Evolutionary conservation across 495 filamentous ascomycete genomes (phyloP), one percentile per base, ranked within the genome.

Genomic region (Hapsidospora chrysogenum): DNA sequence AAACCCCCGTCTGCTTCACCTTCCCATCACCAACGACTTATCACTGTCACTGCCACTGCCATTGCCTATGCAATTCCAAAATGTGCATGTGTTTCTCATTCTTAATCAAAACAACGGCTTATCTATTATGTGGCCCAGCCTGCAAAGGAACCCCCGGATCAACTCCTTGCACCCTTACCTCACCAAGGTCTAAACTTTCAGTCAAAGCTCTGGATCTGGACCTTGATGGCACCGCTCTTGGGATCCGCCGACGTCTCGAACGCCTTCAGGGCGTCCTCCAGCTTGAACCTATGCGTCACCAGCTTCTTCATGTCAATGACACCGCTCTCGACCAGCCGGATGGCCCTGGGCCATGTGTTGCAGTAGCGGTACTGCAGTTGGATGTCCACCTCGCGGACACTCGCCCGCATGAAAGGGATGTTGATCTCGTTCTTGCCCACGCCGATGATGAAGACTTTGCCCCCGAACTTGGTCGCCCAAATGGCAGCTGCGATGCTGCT

Each of bases 361-460:
- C 65, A 68, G 62, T 94, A 94, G 36, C 87, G 72, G 60, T 96
- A 94, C 65, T 94, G 87, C 59, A 92, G 92, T 60, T 86, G 80
- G 37, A 96, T 58, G 53, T 94, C 87, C 46, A 96, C 76, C 61
- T 96, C 87, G 47, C 82, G 70, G 10, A 84, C 87, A 48, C 78
- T 85, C 20, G 82, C 64, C 42, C 83, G 66, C 84, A 92, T 92
- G 58, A 93, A 95, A 25, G 85, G 85, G 42, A 93, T 78, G 49
- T 72, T 79, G 66, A 92, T 85, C 70, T 92, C 84, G 48, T 83
- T 83, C 74, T 80, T 89, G 42, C 85, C 85, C 2, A 93, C 85
- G 17, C 85, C 85, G 43, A 89, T 85, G 30, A 93, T 75, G 47
- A 92, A 92, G 22, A 95, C 85, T 62, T 86, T 89, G 37, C 85